Percentiles rank a stretch among this genome's conserved stretches.
Evolutionary conservation across 768 basidiomycete species (phyloP).

Genomic region (Porphyrellus cyaneotinctus): DNA sequence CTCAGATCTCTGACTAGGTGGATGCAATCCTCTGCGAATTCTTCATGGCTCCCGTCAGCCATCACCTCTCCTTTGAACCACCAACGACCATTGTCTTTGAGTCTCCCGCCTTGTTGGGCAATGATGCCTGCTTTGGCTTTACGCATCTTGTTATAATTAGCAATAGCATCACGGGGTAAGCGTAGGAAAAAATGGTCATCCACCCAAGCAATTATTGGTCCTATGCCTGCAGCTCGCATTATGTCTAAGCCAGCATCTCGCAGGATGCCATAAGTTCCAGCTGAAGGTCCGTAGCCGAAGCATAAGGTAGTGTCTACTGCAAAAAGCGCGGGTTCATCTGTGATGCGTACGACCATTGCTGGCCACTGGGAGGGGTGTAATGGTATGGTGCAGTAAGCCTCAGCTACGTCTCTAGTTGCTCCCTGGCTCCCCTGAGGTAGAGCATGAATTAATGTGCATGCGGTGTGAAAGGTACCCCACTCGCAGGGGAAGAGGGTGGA

Average conservation of each 20-base stretch:
- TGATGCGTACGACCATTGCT: background rate
- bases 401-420: background rate
- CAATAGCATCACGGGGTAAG: background rate
- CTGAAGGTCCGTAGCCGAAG: background rate
- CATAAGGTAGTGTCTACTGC: background rate
- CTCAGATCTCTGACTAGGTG: background rate
- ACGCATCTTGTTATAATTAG: too few species aligned
- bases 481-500: background rate
- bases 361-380: background rate
- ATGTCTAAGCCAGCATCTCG: background rate
- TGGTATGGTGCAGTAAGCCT: background rate
- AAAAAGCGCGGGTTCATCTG: background rate
- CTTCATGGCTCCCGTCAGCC: background rate
- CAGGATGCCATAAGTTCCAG: background rate
- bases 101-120: background rate
- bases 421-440: background rate
- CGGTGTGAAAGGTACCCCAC: background rate
- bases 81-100: background rate
- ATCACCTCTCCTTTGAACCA: background rate
- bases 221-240: background rate
- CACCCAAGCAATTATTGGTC: background rate
- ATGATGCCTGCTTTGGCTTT: background rate
- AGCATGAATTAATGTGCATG: background rate
- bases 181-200: background rate
- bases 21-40: background rate